phyloP scores from a whole-genome alignment of 2,329 filamentous ascomycete genomes.

The Pestalotiopsis sp. region DNA sequence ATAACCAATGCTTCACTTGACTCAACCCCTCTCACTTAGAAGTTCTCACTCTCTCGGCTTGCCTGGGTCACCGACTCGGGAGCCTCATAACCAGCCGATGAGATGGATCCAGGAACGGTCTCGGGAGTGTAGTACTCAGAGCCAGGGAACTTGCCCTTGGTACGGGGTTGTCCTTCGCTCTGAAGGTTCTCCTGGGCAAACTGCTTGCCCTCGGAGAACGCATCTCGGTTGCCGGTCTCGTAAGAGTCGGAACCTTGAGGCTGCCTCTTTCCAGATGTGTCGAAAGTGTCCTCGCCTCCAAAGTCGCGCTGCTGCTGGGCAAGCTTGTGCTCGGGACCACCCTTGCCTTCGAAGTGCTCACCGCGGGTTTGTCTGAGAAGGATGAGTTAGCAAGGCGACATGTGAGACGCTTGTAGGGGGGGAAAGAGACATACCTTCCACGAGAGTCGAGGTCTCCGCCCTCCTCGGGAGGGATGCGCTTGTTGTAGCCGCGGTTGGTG shows the following conservation, averaged over 20 bases:
- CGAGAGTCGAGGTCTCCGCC: conserved; percentile 44
- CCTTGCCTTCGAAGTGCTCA: conserved; percentile 42
- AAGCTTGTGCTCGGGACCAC: conserved; percentile 43
- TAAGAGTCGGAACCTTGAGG: conserved; percentile 7
- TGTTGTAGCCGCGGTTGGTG: conserved; percentile 46
- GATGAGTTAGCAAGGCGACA: conserved; percentile 14
- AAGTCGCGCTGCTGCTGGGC: conserved; percentile 25
- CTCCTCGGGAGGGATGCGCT: conserved; percentile 45
- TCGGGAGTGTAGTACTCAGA: conserved; percentile 41
- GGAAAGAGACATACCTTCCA: conserved; percentile 47
- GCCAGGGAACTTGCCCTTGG: conserved; percentile 40
- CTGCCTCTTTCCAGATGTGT: conserved; percentile 12
- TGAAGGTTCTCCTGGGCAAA: conserved; percentile 39
- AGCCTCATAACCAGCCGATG: conserved; percentile 41
- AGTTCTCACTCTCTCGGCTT: conserved; percentile 25
- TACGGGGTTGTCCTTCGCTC: conserved; percentile 30
- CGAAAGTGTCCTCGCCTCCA: conserved; percentile 36
- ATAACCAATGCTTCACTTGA: neutral
- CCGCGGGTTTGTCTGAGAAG: conserved; percentile 41
- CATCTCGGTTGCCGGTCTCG: conserved; percentile 18
- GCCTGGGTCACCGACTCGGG: conserved; percentile 41
- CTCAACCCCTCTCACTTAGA: neutral
- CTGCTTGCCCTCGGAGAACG: conserved; percentile 35
- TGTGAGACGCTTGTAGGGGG: conserved; percentile 7
- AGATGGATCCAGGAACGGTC: conserved; percentile 41